Evolutionary conservation across 2,329 filamentous ascomycete genomes (phyloP).

Genomic region (Penicillium sclerotigenum): DNA sequence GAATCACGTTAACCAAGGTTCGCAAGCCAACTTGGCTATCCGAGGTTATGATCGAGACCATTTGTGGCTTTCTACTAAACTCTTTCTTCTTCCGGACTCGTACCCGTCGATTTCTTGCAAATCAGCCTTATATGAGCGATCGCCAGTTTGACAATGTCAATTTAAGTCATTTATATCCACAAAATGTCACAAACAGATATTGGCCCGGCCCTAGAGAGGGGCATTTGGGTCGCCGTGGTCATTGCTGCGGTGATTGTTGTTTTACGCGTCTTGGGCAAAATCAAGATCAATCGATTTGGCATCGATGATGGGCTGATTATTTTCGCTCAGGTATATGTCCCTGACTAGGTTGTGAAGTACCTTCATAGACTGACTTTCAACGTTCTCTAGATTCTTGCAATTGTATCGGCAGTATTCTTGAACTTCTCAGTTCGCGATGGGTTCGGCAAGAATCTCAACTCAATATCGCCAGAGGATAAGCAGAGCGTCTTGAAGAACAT

Average conservation of each 20-base stretch:
- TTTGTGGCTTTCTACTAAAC: background rate
- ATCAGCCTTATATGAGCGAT: background rate
- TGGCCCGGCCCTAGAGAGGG: conserved; percentile 23
- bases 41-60: background rate
- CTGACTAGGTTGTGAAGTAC: background rate
- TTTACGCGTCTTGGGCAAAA: conserved; percentile 28
- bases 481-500: conserved; percentile 27
- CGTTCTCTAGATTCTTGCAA: conserved; percentile 18
- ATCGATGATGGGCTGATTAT: conserved; percentile 33
- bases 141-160: background rate
- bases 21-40: background rate
- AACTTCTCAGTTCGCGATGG: conserved; percentile 27
- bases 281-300: conserved; percentile 29
- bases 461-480: conserved; percentile 8
- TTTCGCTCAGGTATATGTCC: conserved; percentile 22
- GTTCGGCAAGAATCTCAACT: conserved; percentile 24
- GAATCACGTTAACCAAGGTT: background rate
- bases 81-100: background rate
- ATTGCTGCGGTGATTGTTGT: conserved; percentile 27
- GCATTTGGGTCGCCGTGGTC: conserved; percentile 29
- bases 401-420: conserved; percentile 25
- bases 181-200: conserved; percentile 9
- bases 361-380: background rate
- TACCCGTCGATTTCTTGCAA: background rate
- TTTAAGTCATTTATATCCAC: background rate